Conservation (phyloP, 208 protist genomes). For the Crithidia bombi region DNA sequence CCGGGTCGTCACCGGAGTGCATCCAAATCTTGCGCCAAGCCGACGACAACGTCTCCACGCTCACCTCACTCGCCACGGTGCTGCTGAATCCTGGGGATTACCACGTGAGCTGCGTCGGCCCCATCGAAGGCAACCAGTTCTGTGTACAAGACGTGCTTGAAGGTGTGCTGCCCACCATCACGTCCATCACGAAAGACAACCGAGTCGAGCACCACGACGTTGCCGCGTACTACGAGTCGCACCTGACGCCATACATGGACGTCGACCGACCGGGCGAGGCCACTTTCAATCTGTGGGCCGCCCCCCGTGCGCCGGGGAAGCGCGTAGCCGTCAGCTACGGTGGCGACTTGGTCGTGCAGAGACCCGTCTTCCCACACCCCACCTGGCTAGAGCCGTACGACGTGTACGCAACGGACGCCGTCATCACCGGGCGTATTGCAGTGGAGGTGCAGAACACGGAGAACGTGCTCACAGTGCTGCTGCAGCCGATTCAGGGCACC, state of each 20-base stretch:
- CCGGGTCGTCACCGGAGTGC: neutral
- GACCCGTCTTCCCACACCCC: constrained; percentile 27
- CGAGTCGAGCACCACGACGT: constrained; percentile 47
- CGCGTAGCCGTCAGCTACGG: constrained; percentile 51
- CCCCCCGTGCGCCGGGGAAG: constrained; percentile 42
- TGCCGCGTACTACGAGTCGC: constrained; percentile 61
- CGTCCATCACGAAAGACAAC: constrained; percentile 34
- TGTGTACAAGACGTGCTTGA: constrained; percentile 68
- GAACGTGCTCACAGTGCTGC: constrained; percentile 66
- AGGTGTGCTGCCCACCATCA: constrained; percentile 53
- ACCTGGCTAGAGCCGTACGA: constrained; percentile 34
- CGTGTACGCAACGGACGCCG: constrained; percentile 38
- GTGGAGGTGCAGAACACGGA: constrained; percentile 63
- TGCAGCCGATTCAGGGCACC: constrained; percentile 56
- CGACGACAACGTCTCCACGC: constrained; percentile 35
- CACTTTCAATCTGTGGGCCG: constrained; percentile 79
- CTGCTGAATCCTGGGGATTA: constrained; percentile 72
- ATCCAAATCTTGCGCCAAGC: constrained; percentile 11
- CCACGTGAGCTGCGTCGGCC: constrained; percentile 81
- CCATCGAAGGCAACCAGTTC: constrained; percentile 59
- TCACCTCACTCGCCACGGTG: constrained; percentile 47
- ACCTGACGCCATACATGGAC: constrained; percentile 60
- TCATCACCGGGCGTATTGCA: constrained; percentile 73
- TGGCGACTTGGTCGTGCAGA: constrained; percentile 36
- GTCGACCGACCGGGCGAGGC: constrained; percentile 67